These are phyloP conservation scores for Citeromyces siamensis DNA, from an alignment of 1,139 yeast genomes.

Conservation along the genomic window DNA sequence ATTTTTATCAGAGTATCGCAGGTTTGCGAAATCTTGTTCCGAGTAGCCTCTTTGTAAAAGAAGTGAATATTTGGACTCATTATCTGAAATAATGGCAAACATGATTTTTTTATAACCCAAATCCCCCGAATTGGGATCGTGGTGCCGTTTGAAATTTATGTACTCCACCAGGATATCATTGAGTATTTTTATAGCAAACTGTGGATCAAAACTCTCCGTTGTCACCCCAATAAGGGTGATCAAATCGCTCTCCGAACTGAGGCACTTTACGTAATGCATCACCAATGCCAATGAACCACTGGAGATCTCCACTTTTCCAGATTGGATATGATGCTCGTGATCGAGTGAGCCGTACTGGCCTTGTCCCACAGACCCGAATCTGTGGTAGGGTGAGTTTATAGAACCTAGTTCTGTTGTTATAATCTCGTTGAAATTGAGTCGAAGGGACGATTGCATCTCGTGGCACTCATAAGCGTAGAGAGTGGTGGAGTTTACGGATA, in stretches of 20 bases:
- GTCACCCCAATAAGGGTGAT: conserved; percentile 37
- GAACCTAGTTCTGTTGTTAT: conserved; percentile 43
- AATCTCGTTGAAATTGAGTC: conserved; percentile 38
- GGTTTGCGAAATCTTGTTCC: conserved; percentile 10
- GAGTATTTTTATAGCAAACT: conserved; percentile 31
- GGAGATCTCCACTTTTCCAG: conserved; percentile 7
- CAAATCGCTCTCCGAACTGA: conserved; percentile 29
- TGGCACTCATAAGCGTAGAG: conserved; percentile 41
- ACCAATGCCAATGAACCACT: conserved; percentile 15
- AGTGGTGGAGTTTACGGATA: conserved; percentile 32
- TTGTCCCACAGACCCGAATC: conserved; percentile 16
- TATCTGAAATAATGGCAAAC: conserved; percentile 37
- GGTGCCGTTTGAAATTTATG: conserved; percentile 11
- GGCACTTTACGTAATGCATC: conserved; percentile 37
- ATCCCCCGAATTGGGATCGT: conserved; percentile 13
- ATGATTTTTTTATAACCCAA: conserved; percentile 35
- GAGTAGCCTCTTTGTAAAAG: conserved; percentile 12
- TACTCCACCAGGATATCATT: conserved; percentile 38
- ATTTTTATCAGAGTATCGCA: conserved; percentile 23
- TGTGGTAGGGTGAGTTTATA: conserved; percentile 28
- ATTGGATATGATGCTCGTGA: conserved; percentile 3
- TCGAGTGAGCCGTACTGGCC: conserved; percentile 4
- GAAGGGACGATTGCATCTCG: conserved; percentile 25
- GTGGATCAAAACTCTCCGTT: conserved; percentile 28
- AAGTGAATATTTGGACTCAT: conserved; percentile 27